Base-by-base conservation (phyloP, 257 asterid species). In the Przewalskia tangutica region DNA sequence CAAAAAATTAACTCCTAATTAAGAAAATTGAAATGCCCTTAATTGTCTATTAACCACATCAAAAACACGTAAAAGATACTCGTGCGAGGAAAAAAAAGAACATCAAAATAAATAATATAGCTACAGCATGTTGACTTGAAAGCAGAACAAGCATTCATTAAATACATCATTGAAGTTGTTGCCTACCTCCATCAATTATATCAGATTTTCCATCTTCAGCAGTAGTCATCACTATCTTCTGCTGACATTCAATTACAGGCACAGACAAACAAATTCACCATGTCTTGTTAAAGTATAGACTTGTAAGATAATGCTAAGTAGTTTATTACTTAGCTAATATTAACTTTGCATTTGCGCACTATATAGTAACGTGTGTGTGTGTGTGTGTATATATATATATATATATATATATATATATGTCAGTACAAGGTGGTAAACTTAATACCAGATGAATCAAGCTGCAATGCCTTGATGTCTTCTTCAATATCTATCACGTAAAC, bases 381-480 rank as follows among this genome's bases (percentile, higher is more conserved):
- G n/a, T n/a, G n/a, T n/a, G n/a, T n/a, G n/a, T n/a, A n/a, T n/a
- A n/a, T n/a, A n/a, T n/a, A n/a, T n/a, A n/a, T n/a, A n/a, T n/a
- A n/a, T n/a, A n/a, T n/a, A n/a, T n/a, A n/a, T n/a, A n/a, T n/a
- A 9, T 60, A 63, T 27, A 27, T 34, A 13, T 34, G 4, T 64
- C 9, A 13, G 4, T 64, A 13, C 44, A 32, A 32, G 71, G n/a
- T 65, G 48, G 5, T 68, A 8, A 12, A 70, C 3, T n/a, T 13
- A 9, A 38, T 90, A 94, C 96, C 96, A 54, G 95, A 71, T 65
- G 95, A 88, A 86, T 91, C 98, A 60, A 93, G 96, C 83, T 94
- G 94, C 90, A 94, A 67, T 11, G 89, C 95, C 83, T 92, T 93
- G 89, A 92, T 93, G 38, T 92, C 97, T 82, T 93, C 97, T 86